Evolutionary conservation across 768 basidiomycete species (phyloP).

Genomic region (Suillus subaureus): DNA sequence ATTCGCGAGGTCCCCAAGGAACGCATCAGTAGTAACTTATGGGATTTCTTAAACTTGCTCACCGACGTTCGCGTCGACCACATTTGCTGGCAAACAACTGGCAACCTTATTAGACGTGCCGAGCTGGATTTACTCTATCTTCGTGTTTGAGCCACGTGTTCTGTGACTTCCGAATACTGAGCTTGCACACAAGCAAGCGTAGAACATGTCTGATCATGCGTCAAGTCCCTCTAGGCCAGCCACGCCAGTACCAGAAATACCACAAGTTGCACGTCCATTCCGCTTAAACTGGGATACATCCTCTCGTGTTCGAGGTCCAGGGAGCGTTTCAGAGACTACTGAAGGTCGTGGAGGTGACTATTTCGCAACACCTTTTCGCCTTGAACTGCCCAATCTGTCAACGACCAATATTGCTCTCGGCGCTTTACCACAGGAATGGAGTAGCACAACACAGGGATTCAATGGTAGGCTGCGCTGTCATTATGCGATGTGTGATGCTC

Average conservation of each 20-base stretch:
- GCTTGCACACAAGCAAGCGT: slow-evolving; percentile 5
- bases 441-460: slow-evolving; percentile 83
- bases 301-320: slow-evolving; percentile 60
- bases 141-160: background rate
- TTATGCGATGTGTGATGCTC: slow-evolving; percentile 6
- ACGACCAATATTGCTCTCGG: slow-evolving; percentile 48
- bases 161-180: background rate
- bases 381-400: slow-evolving; percentile 49
- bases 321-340: slow-evolving; percentile 75
- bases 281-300: slow-evolving; percentile 77
- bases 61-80: background rate
- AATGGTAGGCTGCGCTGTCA: slow-evolving; percentile 60
- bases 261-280: slow-evolving; percentile 56
- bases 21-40: background rate
- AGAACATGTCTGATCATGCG: slow-evolving; percentile 41
- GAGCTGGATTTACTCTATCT: background rate
- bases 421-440: slow-evolving; percentile 68
- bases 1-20: background rate
- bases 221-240: slow-evolving; percentile 61
- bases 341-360: slow-evolving; percentile 66
- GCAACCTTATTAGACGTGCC: background rate
- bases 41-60: background rate
- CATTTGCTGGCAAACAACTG: background rate
- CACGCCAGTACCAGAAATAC: slow-evolving; percentile 50
- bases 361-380: slow-evolving; percentile 44